A percentile compares a stretch with the other conserved stretches of the same genome.
Evolutionary conservation across 768 basidiomycete genomes (phyloP).

Genomic region (Infundibulicybe gibba): DNA sequence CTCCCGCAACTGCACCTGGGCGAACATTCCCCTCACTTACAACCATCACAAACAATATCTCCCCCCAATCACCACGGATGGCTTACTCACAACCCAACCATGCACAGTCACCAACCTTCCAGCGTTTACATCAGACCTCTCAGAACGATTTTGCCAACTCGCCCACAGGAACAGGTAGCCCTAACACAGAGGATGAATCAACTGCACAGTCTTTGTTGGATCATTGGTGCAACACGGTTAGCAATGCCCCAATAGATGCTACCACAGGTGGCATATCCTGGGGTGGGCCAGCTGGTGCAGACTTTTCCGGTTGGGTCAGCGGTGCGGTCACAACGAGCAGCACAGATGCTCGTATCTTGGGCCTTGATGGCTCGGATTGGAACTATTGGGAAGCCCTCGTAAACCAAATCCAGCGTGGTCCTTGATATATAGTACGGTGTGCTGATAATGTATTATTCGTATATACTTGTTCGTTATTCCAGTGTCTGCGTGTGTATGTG

Average conservation of each 20-base stretch:
- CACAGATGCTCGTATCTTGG: constrained; percentile 42
- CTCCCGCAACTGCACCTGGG: constrained; percentile 26
- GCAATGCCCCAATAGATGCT: constrained; percentile 56
- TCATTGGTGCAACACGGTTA: constrained; percentile 83
- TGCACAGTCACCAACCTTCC: constrained; percentile 52
- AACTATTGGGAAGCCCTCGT: constrained; percentile 80
- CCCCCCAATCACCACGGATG: constrained; percentile 22
- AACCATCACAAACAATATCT: constrained; percentile 16
- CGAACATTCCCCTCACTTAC: constrained; percentile 27
- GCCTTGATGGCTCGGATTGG: constrained; percentile 67
- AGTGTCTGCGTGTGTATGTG: constrained; percentile 1
- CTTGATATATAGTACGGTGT: constrained; percentile 13
- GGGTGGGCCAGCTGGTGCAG: constrained; percentile 54
- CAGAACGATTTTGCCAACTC: constrained; percentile 48
- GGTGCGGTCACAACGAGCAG: constrained; percentile 34
- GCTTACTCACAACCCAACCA: constrained; percentile 19
- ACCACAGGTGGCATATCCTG: constrained; percentile 51
- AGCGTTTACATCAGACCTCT: constrained; percentile 51
- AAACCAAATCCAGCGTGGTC: constrained; percentile 48
- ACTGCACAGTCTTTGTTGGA: constrained; percentile 77
- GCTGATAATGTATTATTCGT: constrained; percentile 1
- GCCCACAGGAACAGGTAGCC: constrained; percentile 67
- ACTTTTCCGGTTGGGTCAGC: constrained; percentile 59
- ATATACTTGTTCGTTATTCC: constrained; percentile 4
- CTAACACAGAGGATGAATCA: constrained; percentile 69